Base-by-base conservation (phyloP, 805 yeast species). In the Blastobotrys chiropterorum region DNA sequence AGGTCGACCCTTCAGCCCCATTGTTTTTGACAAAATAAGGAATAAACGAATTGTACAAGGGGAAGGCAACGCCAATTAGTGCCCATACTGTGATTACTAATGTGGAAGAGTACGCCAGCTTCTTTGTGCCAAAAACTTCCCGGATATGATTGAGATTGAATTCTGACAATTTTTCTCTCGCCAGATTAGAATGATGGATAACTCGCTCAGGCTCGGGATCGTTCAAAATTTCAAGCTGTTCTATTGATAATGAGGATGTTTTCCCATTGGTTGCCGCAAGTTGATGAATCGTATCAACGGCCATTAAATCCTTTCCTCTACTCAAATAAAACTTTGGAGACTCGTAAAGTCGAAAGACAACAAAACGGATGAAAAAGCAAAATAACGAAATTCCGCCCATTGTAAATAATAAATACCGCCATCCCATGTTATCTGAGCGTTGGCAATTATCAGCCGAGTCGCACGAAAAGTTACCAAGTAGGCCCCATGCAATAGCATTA, bases 321-420 rank as follows among this genome's bases (percentile, higher is more conserved):
- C 80, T 73, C 47, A 80, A 64, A 55, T 75, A 70, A 59, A 72
- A 81, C 54, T 75, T 75, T 15, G 85, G 84, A 40, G 82, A 76
- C 60, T 80, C 84, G 52, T 70, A 71, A 40, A 80, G 70, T 42
- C 60, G 62, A 44, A 74, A 55, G 21, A 73, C 62, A 48, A 78
- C 69, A 44, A 80, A 52, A 17, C 81, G 75, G 13, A 76, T 65
- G 53, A 77, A 59, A 11, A 78, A 77, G 55, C 73, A 73, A 56
- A 72, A 67, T 41, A 73, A 47, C 3, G 80, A 80, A 48, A 80
- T 63, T 2, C 75, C 81, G n/a, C 81, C 78, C 62, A 78, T 73
- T 17, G 75, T 71, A 62, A 71, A 78, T 70, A 77, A 74, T 47
- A 73, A 68, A 63, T 80, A 81, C 59, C 85, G 67, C 85, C 85